Base-by-base conservation (phyloP, 495 filamentous ascomycete species). In the Aspergillus indologenus region DNA sequence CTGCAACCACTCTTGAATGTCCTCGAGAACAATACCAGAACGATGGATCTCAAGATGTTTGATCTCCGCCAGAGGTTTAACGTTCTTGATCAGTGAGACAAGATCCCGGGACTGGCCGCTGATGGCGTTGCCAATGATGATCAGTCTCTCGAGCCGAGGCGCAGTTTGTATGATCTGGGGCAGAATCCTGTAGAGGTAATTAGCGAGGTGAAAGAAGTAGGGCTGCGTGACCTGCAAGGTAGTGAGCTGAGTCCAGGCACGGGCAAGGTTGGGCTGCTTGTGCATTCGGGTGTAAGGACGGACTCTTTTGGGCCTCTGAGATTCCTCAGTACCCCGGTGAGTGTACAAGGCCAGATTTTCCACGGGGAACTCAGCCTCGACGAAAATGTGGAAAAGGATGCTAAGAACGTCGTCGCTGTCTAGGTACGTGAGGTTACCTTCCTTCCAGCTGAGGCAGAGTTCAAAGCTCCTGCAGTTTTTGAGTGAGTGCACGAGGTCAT, bases 391-490 rank as follows among this genome's bases (percentile, higher is more conserved):
- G 12, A 31, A 18, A 4, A 51, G 23, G 15, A 51, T 31, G 24
- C 31, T 17, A 14, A 51, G 12, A 20, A 31, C 15, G 23, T 51
- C 48, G 24, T 51, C 48, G 15, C 23, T 51, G 48, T 26, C 22
- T 7, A 51, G 23, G 23, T 51, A 26, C 17, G 24, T 29, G 24
- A 18, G 22, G 45, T 1, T 2, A 2, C 18, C 12, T 7, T 24
- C 18, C 2, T 51, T 12, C 48, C 24, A 18, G 48, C 23, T 18
- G 14, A 51, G 48, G 15, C 48, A 24, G 48, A 51, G 0, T 6
- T 51, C 23, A 23, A 51, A 51, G 23, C 22, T 51, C 23, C 23
- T 51, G 48, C 48, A 51, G 23, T 51, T 51, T 3, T 12, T 26
- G 23, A 51, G 48, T 8, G 23, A 51, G 48, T 31, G 15, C 7